phyloP scores from a whole-genome alignment of 331 rosid genomes.

The Dryas integrifolia region DNA sequence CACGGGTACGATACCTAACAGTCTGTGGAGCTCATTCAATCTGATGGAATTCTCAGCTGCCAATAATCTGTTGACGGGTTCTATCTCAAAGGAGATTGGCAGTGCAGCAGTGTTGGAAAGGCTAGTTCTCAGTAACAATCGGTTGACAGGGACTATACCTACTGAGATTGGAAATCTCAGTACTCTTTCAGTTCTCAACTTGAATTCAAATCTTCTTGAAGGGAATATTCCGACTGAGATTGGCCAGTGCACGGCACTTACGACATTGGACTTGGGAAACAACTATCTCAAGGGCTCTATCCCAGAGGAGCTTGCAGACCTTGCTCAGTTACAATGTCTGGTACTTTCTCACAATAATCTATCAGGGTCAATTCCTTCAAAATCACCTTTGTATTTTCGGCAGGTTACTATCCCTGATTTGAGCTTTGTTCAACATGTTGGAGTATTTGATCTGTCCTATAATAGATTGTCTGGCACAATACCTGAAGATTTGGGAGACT shows the following conservation, averaged over 20 bases:
- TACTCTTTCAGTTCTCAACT: constrained; percentile 60
- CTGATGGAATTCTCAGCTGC: constrained; percentile 93
- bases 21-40: constrained; percentile 51
- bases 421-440: constrained; percentile 92
- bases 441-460: constrained; percentile 78
- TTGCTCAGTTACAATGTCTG: constrained; percentile 69
- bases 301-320: constrained; percentile 56
- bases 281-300: constrained; percentile 64
- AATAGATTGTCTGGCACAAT: constrained; percentile 79
- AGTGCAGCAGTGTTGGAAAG: constrained; percentile 53
- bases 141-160: constrained; percentile 67
- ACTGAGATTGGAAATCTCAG: constrained; percentile 67
- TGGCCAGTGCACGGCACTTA: constrained; percentile 60
- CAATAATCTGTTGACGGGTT: constrained; percentile 67
- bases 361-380: constrained; percentile 78
- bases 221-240: constrained; percentile 70
- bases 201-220: constrained; percentile 74
- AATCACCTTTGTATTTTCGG: constrained; percentile 58
- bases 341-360: constrained; percentile 84
- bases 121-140: constrained; percentile 74
- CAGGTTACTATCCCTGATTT: constrained; percentile 66
- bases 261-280: constrained; percentile 86
- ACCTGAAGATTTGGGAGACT: constrained; percentile 74
- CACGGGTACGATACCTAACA: constrained; percentile 59
- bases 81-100: constrained; percentile 66